Base-by-base conservation (phyloP, 345 rosid species). In the Arabis alpina region DNA sequence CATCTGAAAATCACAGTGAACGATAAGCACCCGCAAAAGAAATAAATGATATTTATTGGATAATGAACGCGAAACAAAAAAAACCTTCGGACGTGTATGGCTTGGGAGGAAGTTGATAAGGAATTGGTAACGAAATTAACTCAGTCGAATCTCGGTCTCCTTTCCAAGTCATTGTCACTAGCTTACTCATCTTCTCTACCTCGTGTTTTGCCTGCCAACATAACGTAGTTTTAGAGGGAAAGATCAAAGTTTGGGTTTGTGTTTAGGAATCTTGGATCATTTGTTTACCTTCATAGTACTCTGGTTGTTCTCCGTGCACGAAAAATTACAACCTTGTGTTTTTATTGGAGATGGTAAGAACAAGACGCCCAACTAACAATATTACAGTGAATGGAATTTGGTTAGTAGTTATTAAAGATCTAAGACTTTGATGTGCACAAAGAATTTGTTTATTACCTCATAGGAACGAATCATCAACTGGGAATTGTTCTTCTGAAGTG, bases 381-480 rank as follows among this genome's bases (percentile, higher is more conserved):
- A n/a, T 49, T 3, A 28, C 27, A 52, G 47, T 10, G 39, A 32
- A 50, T 27, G 39, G 47, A 53, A 54, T 2, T 28, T 16, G 41
- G 28, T 75, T 45, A 53, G 73, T 52, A 30, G 16, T 51, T 53
- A 25, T 11, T 12, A 16, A 14, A 61, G 58, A 37, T 45, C n/a
- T 53, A 54, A 53, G 63, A 39, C 25, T 27, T 68, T 3, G 13
- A 44, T 61, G 39, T 1, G 2, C 4, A 4, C 40, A 11, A 52
- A 42, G 28, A 28, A 16, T 4, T 4, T 50, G 39, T 55, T 51
- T 54, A 19, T 19, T 76, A 89, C 99, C 95, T 94, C 97, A 10
- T 91, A 94, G 41, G 99, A 91, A 75, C 97, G 93, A 54, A 89
- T 82, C 99, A 91, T 94, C 77, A 94, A 80, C 78, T 94, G 99